Conservation (phyloP, 2,329 filamentous ascomycete species). For the Xylaria digitata region DNA sequence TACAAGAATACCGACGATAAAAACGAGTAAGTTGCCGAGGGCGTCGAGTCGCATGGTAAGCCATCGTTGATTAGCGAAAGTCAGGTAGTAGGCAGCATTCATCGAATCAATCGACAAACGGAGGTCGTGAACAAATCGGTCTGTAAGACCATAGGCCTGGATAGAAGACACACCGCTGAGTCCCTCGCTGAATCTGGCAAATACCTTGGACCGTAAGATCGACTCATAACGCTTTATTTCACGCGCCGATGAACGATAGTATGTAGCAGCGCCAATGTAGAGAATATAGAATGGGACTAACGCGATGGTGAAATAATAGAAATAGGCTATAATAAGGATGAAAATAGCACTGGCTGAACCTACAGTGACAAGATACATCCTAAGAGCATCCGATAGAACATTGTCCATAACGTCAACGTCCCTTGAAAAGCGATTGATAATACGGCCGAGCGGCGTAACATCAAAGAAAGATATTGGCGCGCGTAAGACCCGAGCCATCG, state of each 20-base stretch:
- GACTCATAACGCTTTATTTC: constrained; percentile 96
- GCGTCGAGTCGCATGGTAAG: constrained; percentile 85
- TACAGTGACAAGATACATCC: constrained; percentile 91
- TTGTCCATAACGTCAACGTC: constrained; percentile 99
- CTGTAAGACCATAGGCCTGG: constrained; percentile 84
- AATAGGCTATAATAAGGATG: constrained; percentile 90
- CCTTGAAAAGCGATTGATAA: constrained; percentile 95
- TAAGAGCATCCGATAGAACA: constrained; percentile 85
- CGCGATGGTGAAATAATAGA: constrained; percentile 82
- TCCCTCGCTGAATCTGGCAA: constrained; percentile 91
- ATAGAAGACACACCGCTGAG: constrained; percentile 87
- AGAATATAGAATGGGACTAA: constrained; percentile 74
- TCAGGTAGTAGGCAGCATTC: constrained; percentile 94
- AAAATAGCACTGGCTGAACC: constrained; percentile 87
- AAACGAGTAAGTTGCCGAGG: constrained; percentile 86
- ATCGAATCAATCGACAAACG: constrained; percentile 84
- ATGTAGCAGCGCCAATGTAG: constrained; percentile 77
- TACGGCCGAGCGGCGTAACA: constrained; percentile 92
- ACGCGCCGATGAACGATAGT: constrained; percentile 90
- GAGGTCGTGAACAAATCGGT: constrained; percentile 79
- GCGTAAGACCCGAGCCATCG: constrained; percentile 79
- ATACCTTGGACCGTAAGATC: constrained; percentile 86
- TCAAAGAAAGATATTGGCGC: constrained; percentile 92
- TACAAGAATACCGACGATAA: constrained; percentile 88
- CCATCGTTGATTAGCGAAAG: constrained; percentile 96